Conservation (phyloP, 306 rosid genomes). For the Fragaria nilgerrensis region DNA sequence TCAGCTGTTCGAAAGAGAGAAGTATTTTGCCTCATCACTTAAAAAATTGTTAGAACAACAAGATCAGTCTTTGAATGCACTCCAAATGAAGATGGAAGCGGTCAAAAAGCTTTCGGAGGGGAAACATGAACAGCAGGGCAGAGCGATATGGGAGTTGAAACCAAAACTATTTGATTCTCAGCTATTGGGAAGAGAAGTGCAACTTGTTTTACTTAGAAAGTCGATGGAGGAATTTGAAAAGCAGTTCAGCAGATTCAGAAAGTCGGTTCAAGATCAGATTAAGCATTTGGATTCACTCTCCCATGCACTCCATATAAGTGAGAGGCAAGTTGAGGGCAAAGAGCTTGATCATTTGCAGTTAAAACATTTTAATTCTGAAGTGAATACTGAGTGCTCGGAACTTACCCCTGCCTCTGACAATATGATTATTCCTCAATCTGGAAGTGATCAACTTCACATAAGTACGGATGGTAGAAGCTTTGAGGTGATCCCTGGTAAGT, state of each 20-base stretch:
- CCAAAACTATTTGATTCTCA: background rate
- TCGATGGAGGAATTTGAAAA: conserved; percentile 10
- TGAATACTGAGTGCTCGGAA: conserved; percentile 19
- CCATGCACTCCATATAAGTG: conserved; percentile 23
- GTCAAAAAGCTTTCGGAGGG: background rate
- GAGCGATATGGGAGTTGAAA: conserved; percentile 12
- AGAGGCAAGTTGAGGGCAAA: conserved; percentile 18
- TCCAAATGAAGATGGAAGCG: background rate
- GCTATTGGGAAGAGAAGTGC: conserved; percentile 8
- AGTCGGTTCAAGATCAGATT: background rate
- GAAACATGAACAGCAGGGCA: background rate
- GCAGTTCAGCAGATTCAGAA: background rate
- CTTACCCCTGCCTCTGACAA: background rate
- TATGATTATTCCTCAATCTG: background rate
- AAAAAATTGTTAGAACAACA: background rate
- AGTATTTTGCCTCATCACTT: background rate
- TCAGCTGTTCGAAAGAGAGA: background rate
- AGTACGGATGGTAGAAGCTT: background rate
- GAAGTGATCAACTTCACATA: background rate
- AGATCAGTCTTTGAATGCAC: background rate
- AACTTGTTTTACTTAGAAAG: background rate
- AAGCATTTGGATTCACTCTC: conserved; percentile 12
- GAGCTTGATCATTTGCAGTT: conserved; percentile 19
- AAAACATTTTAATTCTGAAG: conserved; percentile 21
- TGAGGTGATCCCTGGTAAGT: conserved; percentile 10